Percentiles rank a stretch among this genome's conserved stretches.
Evolutionary conservation across 495 filamentous ascomycete genomes (phyloP).

Genomic region (Platismatia glauca): DNA sequence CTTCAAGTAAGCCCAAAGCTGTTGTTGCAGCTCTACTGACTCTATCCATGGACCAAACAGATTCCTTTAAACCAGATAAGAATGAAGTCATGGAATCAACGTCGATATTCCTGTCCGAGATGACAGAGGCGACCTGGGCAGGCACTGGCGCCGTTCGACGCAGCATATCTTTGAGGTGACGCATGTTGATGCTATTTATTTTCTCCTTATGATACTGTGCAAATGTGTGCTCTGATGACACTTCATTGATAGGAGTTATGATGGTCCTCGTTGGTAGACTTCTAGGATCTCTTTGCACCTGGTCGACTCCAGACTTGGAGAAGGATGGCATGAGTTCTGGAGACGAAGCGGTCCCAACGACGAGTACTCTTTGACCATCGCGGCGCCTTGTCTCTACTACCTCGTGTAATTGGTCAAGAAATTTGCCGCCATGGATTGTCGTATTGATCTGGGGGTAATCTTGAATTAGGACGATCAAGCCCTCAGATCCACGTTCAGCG

Average conservation of each 20-base stretch:
- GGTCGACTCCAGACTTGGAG: constrained; percentile 41
- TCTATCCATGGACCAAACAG: constrained; percentile 50
- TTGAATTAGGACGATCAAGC: constrained; percentile 62
- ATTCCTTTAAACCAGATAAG: constrained; percentile 40
- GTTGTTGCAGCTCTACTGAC: constrained; percentile 55
- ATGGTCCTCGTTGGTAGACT: constrained; percentile 44
- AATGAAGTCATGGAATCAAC: constrained; percentile 32
- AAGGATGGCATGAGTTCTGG: constrained; percentile 39
- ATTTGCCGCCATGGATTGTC: constrained; percentile 50
- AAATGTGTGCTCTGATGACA: constrained; percentile 30
- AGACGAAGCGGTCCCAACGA: constrained; percentile 65
- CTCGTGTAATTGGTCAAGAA: constrained; percentile 57
- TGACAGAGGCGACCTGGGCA: constrained; percentile 28
- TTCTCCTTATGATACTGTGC: constrained; percentile 39
- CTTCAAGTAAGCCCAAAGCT: constrained; percentile 42
- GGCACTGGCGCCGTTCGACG: constrained; percentile 31
- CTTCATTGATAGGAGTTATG: constrained; percentile 36
- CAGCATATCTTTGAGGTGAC: constrained; percentile 62
- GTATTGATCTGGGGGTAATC: constrained; percentile 68
- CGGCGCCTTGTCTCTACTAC: constrained; percentile 61
- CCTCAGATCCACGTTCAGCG: constrained; percentile 6
- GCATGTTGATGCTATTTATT: constrained; percentile 55
- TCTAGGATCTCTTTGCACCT: constrained; percentile 34
- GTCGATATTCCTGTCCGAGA: constrained; percentile 29
- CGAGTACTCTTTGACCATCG: constrained; percentile 57